Evolutionary conservation across 495 filamentous ascomycete species (phyloP), one percentile per base, ranked within the genome.

Genomic region (Penicillium samsonianum): DNA sequence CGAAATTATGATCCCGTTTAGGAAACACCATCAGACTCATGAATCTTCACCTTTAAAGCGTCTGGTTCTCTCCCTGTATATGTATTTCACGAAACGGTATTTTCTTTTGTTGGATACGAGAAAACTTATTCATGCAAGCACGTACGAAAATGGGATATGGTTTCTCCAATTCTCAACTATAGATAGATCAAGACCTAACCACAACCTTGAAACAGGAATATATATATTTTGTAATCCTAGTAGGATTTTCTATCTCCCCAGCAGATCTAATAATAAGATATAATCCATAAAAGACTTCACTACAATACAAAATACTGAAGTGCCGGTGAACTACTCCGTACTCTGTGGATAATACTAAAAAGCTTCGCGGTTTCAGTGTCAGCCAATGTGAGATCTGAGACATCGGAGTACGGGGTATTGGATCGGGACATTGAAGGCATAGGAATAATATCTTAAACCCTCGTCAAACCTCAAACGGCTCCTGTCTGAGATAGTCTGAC

Each of bases 361-460:
- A 31, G 41, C 51, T 54, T 54, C 51, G 1, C 14, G 25, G 1
- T 12, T 14, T 3, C 50, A 41, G 26, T 17, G 20, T 25, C 19
- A 17, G 10, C 12, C 3, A 5, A 11, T 20, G 6, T 16, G 33
- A 50, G 37, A 53, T 53, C 50, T 53, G 50, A 53, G 40, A 53
- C 50, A 53, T 37, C 9, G 26, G 26, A 4, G 26, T 7, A 31
- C 30, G 51, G 41, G 37, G 22, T 16, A 33, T 31, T 17, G 11
- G 28, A 54, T 45, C 41, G 40, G 51, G 31, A 16, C n/a, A 35
- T 54, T 37, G 40, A 28, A 53, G 50, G 30, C 19, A 54, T 33
- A 19, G 19, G 28, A 31, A 53, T 8, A 12, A 35, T 12, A 7
- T 17, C 14, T 31, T 9, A 41, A n/a, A 44, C 23, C 16, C 19